Conservation (phyloP, 2,329 filamentous ascomycete species). For the Hymenoscyphus scutula region DNA sequence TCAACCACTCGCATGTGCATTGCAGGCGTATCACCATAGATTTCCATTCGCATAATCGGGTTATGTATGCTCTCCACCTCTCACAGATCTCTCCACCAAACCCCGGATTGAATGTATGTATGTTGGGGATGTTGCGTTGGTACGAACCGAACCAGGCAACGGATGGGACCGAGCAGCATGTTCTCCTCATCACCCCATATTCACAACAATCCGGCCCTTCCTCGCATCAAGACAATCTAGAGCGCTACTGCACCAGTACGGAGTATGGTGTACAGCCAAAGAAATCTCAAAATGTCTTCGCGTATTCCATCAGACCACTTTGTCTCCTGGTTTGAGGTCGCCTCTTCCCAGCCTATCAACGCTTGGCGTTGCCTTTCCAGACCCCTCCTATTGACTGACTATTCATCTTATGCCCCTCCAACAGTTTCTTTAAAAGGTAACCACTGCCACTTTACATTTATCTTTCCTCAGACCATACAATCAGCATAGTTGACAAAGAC, state of each 20-base stretch:
- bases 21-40: background rate
- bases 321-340: background rate
- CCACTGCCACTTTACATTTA: background rate
- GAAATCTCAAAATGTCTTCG: background rate
- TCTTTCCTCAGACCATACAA: background rate
- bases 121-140: background rate
- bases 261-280: too few relatives aligned
- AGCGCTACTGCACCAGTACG: slow-evolving; percentile 5
- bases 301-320: slow-evolving; percentile 13
- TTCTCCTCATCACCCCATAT: background rate
- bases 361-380: background rate
- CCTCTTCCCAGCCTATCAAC: slow-evolving; percentile 7
- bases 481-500: background rate
- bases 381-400: background rate
- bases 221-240: slow-evolving; percentile 15
- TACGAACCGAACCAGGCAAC: background rate
- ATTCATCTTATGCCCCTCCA: too few relatives aligned
- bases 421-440: slow-evolving; percentile 9
- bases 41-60: background rate
- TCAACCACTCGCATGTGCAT: background rate
- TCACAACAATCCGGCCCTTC: background rate
- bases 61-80: background rate
- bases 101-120: too few relatives aligned
- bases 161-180: background rate
- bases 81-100: too few relatives aligned